A percentile compares a stretch with the other conserved stretches of the same genome.
Conservation (phyloP, 768 basidiomycete species). For the Suillus lakei region DNA sequence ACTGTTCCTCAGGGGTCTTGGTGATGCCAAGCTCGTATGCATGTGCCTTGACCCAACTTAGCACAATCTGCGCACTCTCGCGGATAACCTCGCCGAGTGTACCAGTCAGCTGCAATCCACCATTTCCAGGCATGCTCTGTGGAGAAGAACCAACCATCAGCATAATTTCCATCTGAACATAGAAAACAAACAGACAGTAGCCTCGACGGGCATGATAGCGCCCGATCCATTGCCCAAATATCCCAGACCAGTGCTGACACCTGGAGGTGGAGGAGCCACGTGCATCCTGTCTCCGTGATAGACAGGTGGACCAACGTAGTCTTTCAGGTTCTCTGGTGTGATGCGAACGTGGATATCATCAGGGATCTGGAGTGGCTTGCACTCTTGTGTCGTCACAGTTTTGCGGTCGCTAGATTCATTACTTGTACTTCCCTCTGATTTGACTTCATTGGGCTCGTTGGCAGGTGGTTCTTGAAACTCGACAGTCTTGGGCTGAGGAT, state of each 20-base stretch:
- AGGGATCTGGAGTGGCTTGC: constrained; percentile 84
- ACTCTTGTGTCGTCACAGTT: constrained; percentile 74
- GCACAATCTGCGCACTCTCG: constrained; percentile 92
- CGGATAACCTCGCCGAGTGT: constrained; percentile 98
- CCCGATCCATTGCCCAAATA: constrained; percentile 97
- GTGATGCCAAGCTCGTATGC: constrained; percentile 91
- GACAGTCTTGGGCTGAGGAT: constrained; percentile 39
- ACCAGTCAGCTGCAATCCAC: constrained; percentile 88
- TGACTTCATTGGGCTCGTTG: constrained; percentile 38
- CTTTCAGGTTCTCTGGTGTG: constrained; percentile 87
- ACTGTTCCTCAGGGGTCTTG: constrained; percentile 66
- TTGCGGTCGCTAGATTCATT: constrained; percentile 43
- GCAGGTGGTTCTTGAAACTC: constrained; percentile 55
- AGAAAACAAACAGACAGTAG: constrained; percentile 61
- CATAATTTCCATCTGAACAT: not conserved
- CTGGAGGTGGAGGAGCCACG: constrained; percentile 76
- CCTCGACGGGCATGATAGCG: constrained; percentile 97
- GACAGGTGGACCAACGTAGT: constrained; percentile 94
- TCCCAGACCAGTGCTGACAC: constrained; percentile 93
- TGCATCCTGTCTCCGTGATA: constrained; percentile 97
- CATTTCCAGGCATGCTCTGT: constrained; percentile 98
- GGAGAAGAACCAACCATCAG: not conserved
- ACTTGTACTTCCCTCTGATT: constrained; percentile 19
- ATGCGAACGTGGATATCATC: constrained; percentile 78
- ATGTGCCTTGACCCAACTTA: constrained; percentile 93